Percentiles rank a stretch among this genome's conserved stretches.
Evolutionary conservation across 805 yeast species (phyloP).

Genomic region (Metschnikowia aberdeeniae): DNA sequence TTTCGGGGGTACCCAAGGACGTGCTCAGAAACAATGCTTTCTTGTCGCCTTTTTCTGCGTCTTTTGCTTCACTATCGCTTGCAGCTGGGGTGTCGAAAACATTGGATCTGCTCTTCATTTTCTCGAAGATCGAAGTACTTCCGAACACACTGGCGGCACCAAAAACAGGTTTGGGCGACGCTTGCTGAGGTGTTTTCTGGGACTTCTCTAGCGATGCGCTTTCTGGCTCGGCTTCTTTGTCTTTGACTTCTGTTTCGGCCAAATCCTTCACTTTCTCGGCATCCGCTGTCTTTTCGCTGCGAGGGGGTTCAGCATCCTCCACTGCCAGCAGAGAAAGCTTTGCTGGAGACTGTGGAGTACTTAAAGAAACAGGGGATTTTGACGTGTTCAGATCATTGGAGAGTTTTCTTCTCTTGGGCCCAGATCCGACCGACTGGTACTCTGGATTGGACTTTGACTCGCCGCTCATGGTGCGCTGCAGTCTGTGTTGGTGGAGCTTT

Average conservation of each 20-base stretch:
- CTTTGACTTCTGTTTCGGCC: not conserved
- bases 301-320: not conserved
- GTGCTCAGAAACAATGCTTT: not conserved
- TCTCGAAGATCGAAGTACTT: conserved; percentile 22
- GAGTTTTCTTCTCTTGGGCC: conserved; percentile 1
- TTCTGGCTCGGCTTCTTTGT: not conserved
- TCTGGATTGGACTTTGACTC: conserved; percentile 1
- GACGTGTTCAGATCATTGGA: not conserved
- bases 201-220: not conserved
- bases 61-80: not conserved
- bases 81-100: conserved; percentile 24
- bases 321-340: not conserved
- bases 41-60: not conserved
- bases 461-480: not conserved
- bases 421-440: conserved; percentile 2
- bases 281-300: not conserved
- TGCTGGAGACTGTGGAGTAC: not conserved
- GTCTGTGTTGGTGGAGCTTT: not conserved
- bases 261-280: not conserved
- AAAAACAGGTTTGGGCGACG: conserved; percentile 25
- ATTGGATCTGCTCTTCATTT: conserved; percentile 21
- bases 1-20: not conserved
- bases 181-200: not conserved
- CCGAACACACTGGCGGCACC: conserved; percentile 44
- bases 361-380: not conserved